Evolutionary conservation across 768 basidiomycete species (phyloP), one percentile per base, ranked within the genome.

Genomic region (Crepidotus variabilis): DNA sequence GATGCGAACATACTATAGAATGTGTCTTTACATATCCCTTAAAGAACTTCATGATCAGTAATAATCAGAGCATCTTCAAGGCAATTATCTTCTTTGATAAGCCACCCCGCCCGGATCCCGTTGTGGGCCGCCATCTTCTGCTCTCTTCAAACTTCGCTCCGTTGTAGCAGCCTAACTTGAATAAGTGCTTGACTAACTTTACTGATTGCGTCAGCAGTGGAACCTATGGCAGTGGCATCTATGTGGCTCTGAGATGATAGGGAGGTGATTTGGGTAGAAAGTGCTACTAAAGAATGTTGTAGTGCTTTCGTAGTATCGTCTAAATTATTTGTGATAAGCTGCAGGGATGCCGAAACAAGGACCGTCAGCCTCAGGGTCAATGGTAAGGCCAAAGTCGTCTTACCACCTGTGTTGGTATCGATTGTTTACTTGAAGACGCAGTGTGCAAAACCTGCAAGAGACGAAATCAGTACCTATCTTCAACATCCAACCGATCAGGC

Each of bases 151-250:
- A 43, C 67, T 70, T 80, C 76, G 61, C 71, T 77, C 72, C 74
- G 72, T 57, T 82, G 81, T 52, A 89, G 69, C 54, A 83, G 76
- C 56, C 78, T 81, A 52, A 89, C 78, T 56, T 86, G 78, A 8
- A 72, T 70, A 58, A 90, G 71, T 6, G 88, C 87, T 56, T 80
- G 77, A 1, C 81, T 75, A 7, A 87, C 82, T 65, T 88, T 88
- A 45, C 72, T 68, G 28, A 92, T 86, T 1, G 86, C 80, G 59
- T 90, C 87, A n/a, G 88, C 87, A 14, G 80, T 81, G 47, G 72
- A 69, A 39, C 77, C 79, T 50, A 92, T 79, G 4, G 78, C 72
- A 21, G 63, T 51, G 32, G 77, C 73, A 63, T 90, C 86, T 52
- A 75, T 45, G 18, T 74, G 54, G 36, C 60, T 60, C 32, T 67